A percentile compares a stretch with the other conserved stretches of the same genome.
phyloP scores from a whole-genome alignment of 208 protist genomes.

The Trypanosoma platydactyli region DNA sequence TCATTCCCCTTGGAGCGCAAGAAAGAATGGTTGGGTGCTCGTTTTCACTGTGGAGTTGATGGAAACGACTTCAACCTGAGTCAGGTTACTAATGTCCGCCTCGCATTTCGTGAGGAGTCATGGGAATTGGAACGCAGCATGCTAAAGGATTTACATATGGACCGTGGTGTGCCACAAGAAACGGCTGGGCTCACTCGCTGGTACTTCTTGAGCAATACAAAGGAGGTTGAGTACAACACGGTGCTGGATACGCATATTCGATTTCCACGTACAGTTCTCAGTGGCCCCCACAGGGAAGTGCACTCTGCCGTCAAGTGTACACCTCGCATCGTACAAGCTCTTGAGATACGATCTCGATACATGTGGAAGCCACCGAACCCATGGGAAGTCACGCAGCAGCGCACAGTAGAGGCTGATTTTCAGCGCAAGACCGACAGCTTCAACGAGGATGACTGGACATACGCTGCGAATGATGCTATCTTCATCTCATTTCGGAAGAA shows the following conservation, averaged over 20 bases:
- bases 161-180: slow-evolving; percentile 38
- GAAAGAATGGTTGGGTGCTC: slow-evolving; percentile 78
- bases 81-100: slow-evolving; percentile 82
- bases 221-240: slow-evolving; percentile 85
- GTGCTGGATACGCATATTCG: slow-evolving; percentile 82
- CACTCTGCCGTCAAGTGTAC: slow-evolving; percentile 43
- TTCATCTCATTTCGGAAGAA: slow-evolving; percentile 81
- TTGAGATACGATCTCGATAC: slow-evolving; percentile 80
- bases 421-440: slow-evolving; percentile 82
- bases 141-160: slow-evolving; percentile 74
- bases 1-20: slow-evolving; percentile 78
- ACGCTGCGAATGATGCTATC: slow-evolving; percentile 82
- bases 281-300: slow-evolving; percentile 47
- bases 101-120: slow-evolving; percentile 84
- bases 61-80: slow-evolving; percentile 80
- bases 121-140: slow-evolving; percentile 82
- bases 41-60: slow-evolving; percentile 53
- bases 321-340: slow-evolving; percentile 52
- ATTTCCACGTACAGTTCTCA: slow-evolving; percentile 88
- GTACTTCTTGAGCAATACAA: slow-evolving; percentile 80
- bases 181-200: slow-evolving; percentile 60
- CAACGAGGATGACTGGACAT: slow-evolving; percentile 91
- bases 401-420: slow-evolving; percentile 81
- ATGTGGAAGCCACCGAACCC: slow-evolving; percentile 76
- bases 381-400: slow-evolving; percentile 64